Conservation (phyloP, 208 protist species). For the Vickermania spadyakhi region DNA sequence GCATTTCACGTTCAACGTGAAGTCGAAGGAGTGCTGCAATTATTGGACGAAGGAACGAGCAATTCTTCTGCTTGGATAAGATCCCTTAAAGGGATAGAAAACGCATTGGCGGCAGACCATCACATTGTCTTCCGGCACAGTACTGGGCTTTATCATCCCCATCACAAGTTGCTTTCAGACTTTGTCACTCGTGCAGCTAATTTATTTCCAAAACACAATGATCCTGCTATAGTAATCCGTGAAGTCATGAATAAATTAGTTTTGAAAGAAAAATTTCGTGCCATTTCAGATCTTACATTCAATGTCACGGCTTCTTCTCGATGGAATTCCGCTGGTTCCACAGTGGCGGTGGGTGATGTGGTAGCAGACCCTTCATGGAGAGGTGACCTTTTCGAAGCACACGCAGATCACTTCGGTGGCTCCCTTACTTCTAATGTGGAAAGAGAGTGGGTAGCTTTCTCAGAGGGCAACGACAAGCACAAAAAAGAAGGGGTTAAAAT, state of each 20-base stretch:
- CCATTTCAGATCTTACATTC: constrained; percentile 68
- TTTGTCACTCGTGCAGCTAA: constrained; percentile 51
- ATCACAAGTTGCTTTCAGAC: constrained; percentile 63
- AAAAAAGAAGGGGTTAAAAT: constrained; percentile 9
- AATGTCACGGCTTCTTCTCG: constrained; percentile 69
- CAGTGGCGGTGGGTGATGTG: constrained; percentile 48
- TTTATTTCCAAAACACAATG: constrained; percentile 24
- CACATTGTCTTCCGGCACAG: constrained; percentile 18
- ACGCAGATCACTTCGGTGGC: constrained; percentile 62
- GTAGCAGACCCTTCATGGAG: constrained; percentile 11
- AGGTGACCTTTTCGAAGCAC: constrained; percentile 16
- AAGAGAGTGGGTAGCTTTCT: constrained; percentile 29
- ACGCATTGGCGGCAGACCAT: constrained; percentile 27
- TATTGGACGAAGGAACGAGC: constrained; percentile 21
- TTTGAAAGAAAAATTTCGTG: constrained; percentile 56
- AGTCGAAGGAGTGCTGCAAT: constrained; percentile 35
- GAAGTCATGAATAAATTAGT: constrained; percentile 46
- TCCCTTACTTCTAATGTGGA: constrained; percentile 35
- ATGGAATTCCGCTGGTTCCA: constrained; percentile 27
- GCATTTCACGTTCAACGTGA: constrained; percentile 49
- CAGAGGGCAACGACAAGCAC: constrained; percentile 4
- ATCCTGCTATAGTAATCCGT: constrained; percentile 67
- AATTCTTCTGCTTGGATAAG: constrained; percentile 27
- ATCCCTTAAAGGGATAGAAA: constrained; percentile 21
- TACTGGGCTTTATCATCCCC: constrained; percentile 66